Evolutionary conservation across 2,329 filamentous ascomycete species (phyloP), one percentile per base, ranked within the genome.

Genomic region (Monilinia laxa): DNA sequence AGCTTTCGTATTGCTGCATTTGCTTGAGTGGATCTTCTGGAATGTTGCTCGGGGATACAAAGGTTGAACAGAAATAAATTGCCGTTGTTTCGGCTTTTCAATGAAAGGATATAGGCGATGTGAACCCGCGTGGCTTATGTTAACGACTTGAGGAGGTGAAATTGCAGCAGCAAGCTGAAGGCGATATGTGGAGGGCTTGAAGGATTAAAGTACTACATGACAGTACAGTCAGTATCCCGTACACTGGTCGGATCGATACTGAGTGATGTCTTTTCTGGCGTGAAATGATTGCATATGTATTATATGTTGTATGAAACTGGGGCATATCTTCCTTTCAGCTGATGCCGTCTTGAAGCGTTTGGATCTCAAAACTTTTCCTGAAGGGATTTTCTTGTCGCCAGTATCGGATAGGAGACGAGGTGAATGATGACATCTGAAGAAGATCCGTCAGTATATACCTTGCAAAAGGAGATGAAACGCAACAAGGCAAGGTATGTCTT

Each of bases 371-470:
- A 14, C 4, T 20, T 47, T 47, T 20, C 6, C 20, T 47, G 14
- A 23, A 10, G 45, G 11, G 0, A n/a, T 49, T 49, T 49, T 49
- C 45, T 49, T 49, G 45, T 49, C 20, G 45, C 45, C 11, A 49
- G 18, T 9, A 59, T 59, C 56, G 56, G 56, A n/a, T 59, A n/a
- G 9, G 40, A 59, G 20, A 47, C n/a, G 38, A 58, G 25, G 23
- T 47, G 40, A 47, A 25, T 31, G 56, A 58, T 58, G 56, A 58
- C 38, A 58, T 58, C 38, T 47, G 10, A 31, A n/a, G 56, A 47
- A 47, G 56, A 59, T 59, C 56, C 20, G 42, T 14, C 31, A 35
- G 18, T n/a, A 25, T 47, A 1, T n/a, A 45, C 40, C 56, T n/a
- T 45, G 40, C 18, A 20, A 2, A 28, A 58, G 56, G 56, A 59